Conservation (phyloP, 148 eudicot species). For the Rhododendron vialii region DNA sequence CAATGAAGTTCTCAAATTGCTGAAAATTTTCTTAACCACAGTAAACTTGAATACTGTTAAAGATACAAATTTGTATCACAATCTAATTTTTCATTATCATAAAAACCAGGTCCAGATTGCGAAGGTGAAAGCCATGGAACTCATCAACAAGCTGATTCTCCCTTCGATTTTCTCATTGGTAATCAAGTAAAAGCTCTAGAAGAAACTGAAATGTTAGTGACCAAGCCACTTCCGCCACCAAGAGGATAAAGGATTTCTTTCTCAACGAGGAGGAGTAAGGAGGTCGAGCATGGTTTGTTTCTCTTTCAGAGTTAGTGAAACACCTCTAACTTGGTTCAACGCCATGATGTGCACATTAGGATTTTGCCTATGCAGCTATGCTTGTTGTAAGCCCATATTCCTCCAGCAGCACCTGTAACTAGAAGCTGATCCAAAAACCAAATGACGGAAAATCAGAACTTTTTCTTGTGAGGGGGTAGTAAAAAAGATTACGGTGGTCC, state of each 20-base stretch:
- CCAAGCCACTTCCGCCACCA: constrained; percentile 61
- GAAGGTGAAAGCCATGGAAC: background rate
- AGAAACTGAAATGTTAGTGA: constrained; percentile 8
- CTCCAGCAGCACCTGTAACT: constrained; percentile 75
- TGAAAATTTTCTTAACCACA: background rate
- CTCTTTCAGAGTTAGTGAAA: constrained; percentile 76
- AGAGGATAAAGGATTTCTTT: constrained; percentile 29
- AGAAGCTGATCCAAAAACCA: constrained; percentile 44
- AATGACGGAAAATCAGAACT: background rate
- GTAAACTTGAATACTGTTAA: background rate
- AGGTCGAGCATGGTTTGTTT: constrained; percentile 80
- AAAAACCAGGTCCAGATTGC: background rate
- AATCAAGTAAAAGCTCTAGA: background rate
- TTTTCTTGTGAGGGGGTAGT: background rate
- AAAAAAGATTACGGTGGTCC: background rate
- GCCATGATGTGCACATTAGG: constrained; percentile 93
- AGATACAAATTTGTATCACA: too few species aligned
- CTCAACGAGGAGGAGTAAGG: constrained; percentile 68
- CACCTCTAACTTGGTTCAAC: constrained; percentile 78
- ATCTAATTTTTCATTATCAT: background rate
- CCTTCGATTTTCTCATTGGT: background rate
- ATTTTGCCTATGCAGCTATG: constrained; percentile 45
- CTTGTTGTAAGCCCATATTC: constrained; percentile 79
- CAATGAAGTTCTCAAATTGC: background rate
- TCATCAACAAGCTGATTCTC: background rate